Conservation (phyloP, 805 yeast species). For the Wickerhamomyces rabaulensis region DNA sequence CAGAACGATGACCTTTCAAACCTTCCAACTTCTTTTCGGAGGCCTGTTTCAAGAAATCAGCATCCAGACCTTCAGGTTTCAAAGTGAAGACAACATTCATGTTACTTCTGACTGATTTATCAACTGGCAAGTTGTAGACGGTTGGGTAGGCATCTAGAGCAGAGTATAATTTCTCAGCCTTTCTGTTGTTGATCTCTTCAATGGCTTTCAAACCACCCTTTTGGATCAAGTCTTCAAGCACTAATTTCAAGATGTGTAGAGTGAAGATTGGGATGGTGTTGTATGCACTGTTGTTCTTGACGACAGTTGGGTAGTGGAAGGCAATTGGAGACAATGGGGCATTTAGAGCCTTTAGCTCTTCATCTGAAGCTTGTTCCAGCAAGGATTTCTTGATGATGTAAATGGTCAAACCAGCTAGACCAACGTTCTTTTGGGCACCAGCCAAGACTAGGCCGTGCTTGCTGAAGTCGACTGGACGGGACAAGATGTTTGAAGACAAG, state of each 20-base stretch:
- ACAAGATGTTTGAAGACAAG: slow-evolving; percentile 88
- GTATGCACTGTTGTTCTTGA: slow-evolving; percentile 86
- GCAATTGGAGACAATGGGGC: slow-evolving; percentile 89
- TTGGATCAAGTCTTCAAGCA: slow-evolving; percentile 53
- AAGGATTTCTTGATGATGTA: slow-evolving; percentile 84
- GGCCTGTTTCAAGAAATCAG: slow-evolving; percentile 66
- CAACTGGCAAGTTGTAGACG: slow-evolving; percentile 63
- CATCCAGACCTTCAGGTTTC: slow-evolving; percentile 56
- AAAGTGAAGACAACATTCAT: slow-evolving; percentile 93
- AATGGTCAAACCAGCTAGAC: slow-evolving; percentile 91
- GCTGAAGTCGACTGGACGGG: slow-evolving; percentile 73
- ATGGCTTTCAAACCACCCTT: slow-evolving; percentile 76
- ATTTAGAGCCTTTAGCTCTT: slow-evolving; percentile 48
- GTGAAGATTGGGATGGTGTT: slow-evolving; percentile 95
- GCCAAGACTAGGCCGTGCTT: slow-evolving; percentile 90
- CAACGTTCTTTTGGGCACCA: slow-evolving; percentile 98
- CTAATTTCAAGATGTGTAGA: slow-evolving; percentile 78
- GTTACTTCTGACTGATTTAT: slow-evolving; percentile 58
- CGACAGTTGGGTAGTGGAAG: slow-evolving; percentile 79
- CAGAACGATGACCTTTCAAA: slow-evolving; percentile 10
- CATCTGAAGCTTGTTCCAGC: slow-evolving; percentile 61
- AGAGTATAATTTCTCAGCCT: slow-evolving; percentile 58
- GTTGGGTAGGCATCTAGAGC: slow-evolving; percentile 60
- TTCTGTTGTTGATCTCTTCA: slow-evolving; percentile 48
- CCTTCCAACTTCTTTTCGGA: slow-evolving; percentile 50